phyloP scores from a whole-genome alignment of 2,329 filamentous ascomycete genomes.

The Paecilomyces dactylethromorphus region DNA sequence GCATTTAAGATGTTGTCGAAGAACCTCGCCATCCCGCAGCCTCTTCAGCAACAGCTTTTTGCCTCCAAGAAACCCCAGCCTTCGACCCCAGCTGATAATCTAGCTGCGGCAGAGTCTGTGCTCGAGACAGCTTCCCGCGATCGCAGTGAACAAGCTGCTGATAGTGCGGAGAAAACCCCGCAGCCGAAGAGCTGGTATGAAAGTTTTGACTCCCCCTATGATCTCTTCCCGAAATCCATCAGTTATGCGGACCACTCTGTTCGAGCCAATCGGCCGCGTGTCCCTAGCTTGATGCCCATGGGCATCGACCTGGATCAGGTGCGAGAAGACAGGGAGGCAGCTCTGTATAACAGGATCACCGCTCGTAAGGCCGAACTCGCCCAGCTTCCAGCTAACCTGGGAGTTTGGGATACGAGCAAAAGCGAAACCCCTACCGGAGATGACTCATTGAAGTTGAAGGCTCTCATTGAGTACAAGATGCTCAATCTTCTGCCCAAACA shows the following conservation, averaged over 20 bases:
- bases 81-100: constrained; percentile 30
- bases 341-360: constrained; percentile 84
- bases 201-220: constrained; percentile 69
- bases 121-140: constrained; percentile 33
- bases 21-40: constrained; percentile 71
- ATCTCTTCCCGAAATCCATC: constrained; percentile 52
- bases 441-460: constrained; percentile 77
- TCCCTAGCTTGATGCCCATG: constrained; percentile 82
- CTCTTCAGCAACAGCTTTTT: constrained; percentile 78
- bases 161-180: constrained; percentile 16
- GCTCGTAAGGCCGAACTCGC: constrained; percentile 80
- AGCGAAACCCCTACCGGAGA: constrained; percentile 65
- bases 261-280: constrained; percentile 68
- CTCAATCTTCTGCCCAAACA: constrained; percentile 85
- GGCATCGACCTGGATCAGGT: constrained; percentile 83
- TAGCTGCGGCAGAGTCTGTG: constrained; percentile 24
- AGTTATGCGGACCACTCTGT: constrained; percentile 73
- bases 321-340: constrained; percentile 77
- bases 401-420: constrained; percentile 72
- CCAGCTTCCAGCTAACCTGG: constrained; percentile 74
- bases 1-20: constrained; percentile 88
- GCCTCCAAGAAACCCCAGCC: constrained; percentile 43
- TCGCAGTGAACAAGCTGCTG: constrained; percentile 23
- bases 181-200: constrained; percentile 51
- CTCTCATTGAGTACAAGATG: constrained; percentile 92